Conservation (phyloP, 768 basidiomycete genomes). For the Suillus paluster region DNA sequence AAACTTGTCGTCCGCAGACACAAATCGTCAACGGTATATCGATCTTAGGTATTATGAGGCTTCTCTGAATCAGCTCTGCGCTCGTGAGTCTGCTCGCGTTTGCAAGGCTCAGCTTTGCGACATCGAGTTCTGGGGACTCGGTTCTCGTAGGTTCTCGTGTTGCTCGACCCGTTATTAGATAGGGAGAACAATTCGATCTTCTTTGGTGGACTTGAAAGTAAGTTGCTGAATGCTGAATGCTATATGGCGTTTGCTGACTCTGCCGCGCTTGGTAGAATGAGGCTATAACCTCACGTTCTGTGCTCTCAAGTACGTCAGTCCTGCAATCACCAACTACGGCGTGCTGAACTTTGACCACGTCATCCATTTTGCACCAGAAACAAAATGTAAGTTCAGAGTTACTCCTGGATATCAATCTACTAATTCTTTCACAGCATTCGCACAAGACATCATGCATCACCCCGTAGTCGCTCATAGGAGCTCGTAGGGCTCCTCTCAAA, state of each 20-base stretch:
- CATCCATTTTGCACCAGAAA: constrained; percentile 82
- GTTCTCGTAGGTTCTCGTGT: constrained; percentile 87
- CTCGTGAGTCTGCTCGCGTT: constrained; percentile 35
- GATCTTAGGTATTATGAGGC: constrained; percentile 26
- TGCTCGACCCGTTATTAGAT: constrained; percentile 75
- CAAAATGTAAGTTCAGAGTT: constrained; percentile 63
- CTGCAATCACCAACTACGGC: constrained; percentile 69
- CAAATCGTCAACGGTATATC: background rate
- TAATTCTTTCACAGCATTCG: constrained; percentile 51
- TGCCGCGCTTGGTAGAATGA: constrained; percentile 50
- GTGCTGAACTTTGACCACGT: constrained; percentile 82
- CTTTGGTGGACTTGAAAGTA: constrained; percentile 79
- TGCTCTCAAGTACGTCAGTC: constrained; percentile 72
- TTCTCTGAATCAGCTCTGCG: constrained; percentile 27
- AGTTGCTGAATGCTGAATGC: constrained; percentile 16
- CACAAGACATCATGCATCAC: constrained; percentile 81
- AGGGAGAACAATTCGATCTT: constrained; percentile 78
- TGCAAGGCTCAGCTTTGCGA: constrained; percentile 43
- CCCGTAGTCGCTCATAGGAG: constrained; percentile 74
- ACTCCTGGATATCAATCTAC: background rate
- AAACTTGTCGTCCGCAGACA: background rate
- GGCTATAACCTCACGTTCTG: constrained; percentile 92
- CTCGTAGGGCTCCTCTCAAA: constrained; percentile 71
- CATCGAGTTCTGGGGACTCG: constrained; percentile 80
- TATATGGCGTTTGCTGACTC: background rate